These are phyloP conservation scores for Trichoderma sp. DNA, from an alignment of 2,329 filamentous ascomycete genomes.

Conservation along the genomic window DNA sequence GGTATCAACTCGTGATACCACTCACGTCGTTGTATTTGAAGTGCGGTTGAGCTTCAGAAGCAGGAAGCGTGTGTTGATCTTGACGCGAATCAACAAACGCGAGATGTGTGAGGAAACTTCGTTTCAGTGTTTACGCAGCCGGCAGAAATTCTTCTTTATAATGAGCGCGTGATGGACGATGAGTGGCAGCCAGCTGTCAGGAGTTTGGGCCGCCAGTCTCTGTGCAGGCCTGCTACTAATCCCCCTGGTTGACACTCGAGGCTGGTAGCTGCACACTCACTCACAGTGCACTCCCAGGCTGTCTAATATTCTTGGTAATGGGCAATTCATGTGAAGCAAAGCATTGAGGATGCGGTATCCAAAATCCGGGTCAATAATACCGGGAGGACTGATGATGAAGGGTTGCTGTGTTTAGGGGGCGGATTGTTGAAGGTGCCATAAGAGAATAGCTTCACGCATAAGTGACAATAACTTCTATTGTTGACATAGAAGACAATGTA, in stretches of 20 bases:
- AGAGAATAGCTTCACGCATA: not conserved
- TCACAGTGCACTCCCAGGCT: not conserved
- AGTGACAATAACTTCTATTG: not conserved
- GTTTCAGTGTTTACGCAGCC: not conserved
- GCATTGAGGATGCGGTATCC: not conserved
- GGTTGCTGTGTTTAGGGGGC: not conserved
- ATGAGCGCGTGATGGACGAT: not conserved
- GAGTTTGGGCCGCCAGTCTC: not conserved
- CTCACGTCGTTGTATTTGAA: not conserved
- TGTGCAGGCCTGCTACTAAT: not conserved
- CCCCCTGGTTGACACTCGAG: not conserved
- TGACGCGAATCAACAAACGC: not conserved
- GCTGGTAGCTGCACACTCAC: not conserved
- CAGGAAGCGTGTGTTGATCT: not conserved
- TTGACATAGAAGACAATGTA: not conserved
- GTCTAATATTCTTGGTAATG: not conserved
- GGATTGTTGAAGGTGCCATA: not conserved
- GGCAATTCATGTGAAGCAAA: not conserved
- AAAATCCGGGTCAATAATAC: not conserved
- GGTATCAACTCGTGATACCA: not conserved
- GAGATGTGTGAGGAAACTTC: not conserved
- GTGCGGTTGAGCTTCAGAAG: not conserved
- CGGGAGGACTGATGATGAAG: not conserved
- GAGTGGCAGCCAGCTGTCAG: constrained; percentile 4
- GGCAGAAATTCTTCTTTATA: not conserved